Evolutionary conservation across 805 yeast species (phyloP), one percentile per base, ranked within the genome.

Genomic region (Candida berthetii): DNA sequence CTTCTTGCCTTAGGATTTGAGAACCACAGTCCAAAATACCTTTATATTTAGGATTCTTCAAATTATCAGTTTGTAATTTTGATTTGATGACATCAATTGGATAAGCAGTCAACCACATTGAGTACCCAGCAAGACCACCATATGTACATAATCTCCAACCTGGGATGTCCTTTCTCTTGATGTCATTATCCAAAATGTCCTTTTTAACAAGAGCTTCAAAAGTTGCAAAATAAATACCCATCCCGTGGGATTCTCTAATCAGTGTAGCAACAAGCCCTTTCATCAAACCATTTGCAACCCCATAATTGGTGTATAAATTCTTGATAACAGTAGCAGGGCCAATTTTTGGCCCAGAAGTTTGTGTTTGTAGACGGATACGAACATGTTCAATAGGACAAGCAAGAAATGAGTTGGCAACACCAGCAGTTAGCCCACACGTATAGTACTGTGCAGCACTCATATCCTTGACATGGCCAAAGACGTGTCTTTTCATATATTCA

Each of bases 371-470:
- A 50, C 97, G 75, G 52, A 93, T 90, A 68, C 99, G 82, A 45
- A 93, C 76, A 58, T 89, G 98, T 61, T 93, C 99, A 48, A 93
- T 91, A 3, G 99, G 99, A 13, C 91, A 74, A 0, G 97, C 96
- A 49, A 91, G 60, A 40, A 90, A 76, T 2, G 95, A 85, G 66
- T 90, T 91, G 25, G 95, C 89, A 40, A 88, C 62, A 20, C 99
- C 99, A 31, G 96, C 96, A n/a, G 84, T 86, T 4, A 82, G 77
- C 52, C 99, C 99, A 56, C 95, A 78, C 16, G 71, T 50, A 64
- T 88, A 90, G 52, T 79, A 89, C 59, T 93, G 96, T 5, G 65
- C 46, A 34, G 78, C 68, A 8, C 77, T 58, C 44, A 89, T 65
- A 15, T 68, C 66, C 22, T 58, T 55, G 4, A 52, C 49, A 18